phyloP scores from a whole-genome alignment of 1,139 yeast genomes.

The Geotrichum phurueaensis region DNA sequence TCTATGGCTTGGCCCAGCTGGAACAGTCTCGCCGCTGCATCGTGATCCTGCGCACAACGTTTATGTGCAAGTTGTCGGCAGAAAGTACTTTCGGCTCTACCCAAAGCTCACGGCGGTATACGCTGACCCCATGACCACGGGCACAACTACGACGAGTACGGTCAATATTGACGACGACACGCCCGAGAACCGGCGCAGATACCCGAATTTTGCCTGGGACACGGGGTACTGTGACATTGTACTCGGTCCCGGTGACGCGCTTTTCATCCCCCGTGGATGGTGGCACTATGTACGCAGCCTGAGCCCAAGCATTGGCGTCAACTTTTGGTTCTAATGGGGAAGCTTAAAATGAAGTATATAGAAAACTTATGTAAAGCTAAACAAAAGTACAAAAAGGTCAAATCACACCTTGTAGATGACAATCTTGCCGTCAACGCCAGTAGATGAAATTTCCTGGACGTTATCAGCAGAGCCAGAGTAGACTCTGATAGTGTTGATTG shows the following conservation, averaged over 20 bases:
- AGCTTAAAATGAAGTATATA: neutral
- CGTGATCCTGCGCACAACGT: conserved; percentile 25
- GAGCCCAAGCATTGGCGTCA: conserved; percentile 24
- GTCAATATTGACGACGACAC: conserved; percentile 20
- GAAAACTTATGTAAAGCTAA: neutral
- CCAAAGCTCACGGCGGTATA: conserved; percentile 20
- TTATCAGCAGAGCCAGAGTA: conserved; percentile 40
- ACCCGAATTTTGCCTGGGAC: conserved; percentile 26
- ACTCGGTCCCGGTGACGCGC: conserved; percentile 28
- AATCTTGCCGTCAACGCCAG: conserved; percentile 86
- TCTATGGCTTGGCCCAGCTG: conserved; percentile 28
- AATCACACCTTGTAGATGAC: conserved; percentile 45
- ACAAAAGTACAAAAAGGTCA: neutral
- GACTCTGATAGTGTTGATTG: conserved; percentile 63
- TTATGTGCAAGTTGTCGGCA: conserved; percentile 28
- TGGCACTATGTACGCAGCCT: conserved; percentile 29
- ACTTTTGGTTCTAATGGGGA: conserved; percentile 26
- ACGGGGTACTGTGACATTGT: conserved; percentile 22
- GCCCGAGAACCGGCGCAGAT: conserved; percentile 17
- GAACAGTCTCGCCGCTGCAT: conserved; percentile 29
- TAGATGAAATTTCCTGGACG: conserved; percentile 55
- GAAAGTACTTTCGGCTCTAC: conserved; percentile 26
- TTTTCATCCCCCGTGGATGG: conserved; percentile 29
- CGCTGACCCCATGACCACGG: conserved; percentile 5
- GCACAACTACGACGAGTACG: conserved; percentile 25